Base-by-base conservation (phyloP, 2,329 filamentous ascomycete genomes). In the Cordyceps pruinosa region DNA sequence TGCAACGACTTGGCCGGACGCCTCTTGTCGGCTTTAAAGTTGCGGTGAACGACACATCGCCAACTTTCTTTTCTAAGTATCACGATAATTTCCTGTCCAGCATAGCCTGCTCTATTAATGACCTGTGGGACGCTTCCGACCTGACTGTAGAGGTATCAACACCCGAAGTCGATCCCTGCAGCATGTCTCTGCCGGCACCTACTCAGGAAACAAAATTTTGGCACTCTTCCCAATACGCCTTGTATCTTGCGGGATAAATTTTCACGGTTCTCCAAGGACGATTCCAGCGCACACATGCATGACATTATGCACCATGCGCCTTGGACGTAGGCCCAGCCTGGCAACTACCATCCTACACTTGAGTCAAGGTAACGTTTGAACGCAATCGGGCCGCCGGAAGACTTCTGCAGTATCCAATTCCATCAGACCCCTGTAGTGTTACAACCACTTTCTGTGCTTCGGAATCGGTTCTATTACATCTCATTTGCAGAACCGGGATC, bases 401-500 rank as follows among this genome's bases (percentile, higher is more conserved):
- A 28, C 34, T 50, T 39, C 8, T 28, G 10, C 15, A 19, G 21
- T 26, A 9, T 21, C 7, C 35, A 3, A 19, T 10, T 19, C 15
- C 25, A 53, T n/a, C 32, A 10, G 19, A 17, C 19, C 49, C 37
- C 26, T 52, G 37, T 12, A 34, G 19, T 44, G 19, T 39, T 44
- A 42, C 26, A 15, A 19, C 44, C 26, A 5, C n/a, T 41, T 25
- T n/a, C 7, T 52, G 37, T n/a, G n/a, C n/a, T 26, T 37, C 35
- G 17, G 13, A 41, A 21, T 19, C n/a, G 15, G n/a, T 37, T 37
- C 35, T 37, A 37, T 28, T 26, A 28, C 41, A 30, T 39, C 17
- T 47, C 51, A 55, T 47, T 47, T 46, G 10, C 42, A 23, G n/a
- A 10, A 55, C 41, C 41, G 47, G 41, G 41, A 28, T 37, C 41